Evolutionary conservation across 1,284 basidiomycete genomes (phyloP).

Genomic region (Pseudozyma sp.): DNA sequence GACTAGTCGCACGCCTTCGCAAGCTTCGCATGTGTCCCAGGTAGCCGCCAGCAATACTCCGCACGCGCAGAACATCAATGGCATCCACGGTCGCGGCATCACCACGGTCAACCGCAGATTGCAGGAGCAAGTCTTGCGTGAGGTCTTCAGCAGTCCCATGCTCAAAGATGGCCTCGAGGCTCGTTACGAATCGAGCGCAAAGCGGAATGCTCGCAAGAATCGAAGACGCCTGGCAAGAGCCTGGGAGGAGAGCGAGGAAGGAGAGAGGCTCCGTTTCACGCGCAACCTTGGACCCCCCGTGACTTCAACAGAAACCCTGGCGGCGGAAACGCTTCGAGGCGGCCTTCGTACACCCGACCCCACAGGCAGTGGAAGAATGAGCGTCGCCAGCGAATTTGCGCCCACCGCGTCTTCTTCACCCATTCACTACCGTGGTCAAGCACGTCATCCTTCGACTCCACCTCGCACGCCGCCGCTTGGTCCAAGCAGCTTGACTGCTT

Average conservation of each 20-base stretch:
- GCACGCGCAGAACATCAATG: slow-evolving; percentile 18
- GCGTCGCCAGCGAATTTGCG: slow-evolving; percentile 38
- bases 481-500: slow-evolving; percentile 31
- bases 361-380: slow-evolving; percentile 37
- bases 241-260: slow-evolving; percentile 63
- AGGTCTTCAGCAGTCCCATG: slow-evolving; percentile 63
- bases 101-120: slow-evolving; percentile 66
- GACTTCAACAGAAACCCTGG: slow-evolving; percentile 12
- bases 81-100: slow-evolving; percentile 61
- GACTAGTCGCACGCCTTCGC: slow-evolving; percentile 40
- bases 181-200: slow-evolving; percentile 45
- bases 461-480: slow-evolving; percentile 41
- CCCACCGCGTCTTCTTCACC: slow-evolving; percentile 39
- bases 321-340: slow-evolving; percentile 7
- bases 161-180: slow-evolving; percentile 47
- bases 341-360: slow-evolving; percentile 36
- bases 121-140: slow-evolving; percentile 66
- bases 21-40: slow-evolving; percentile 36
- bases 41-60: slow-evolving; percentile 3
- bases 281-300: slow-evolving; percentile 29
- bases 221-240: slow-evolving; percentile 57
- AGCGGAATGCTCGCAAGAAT: slow-evolving; percentile 52
- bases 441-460: slow-evolving; percentile 43
- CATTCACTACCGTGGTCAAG: slow-evolving; percentile 33
- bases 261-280: slow-evolving; percentile 41